Conservation (phyloP, 1,284 basidiomycete species). For the Trametes sp. region DNA sequence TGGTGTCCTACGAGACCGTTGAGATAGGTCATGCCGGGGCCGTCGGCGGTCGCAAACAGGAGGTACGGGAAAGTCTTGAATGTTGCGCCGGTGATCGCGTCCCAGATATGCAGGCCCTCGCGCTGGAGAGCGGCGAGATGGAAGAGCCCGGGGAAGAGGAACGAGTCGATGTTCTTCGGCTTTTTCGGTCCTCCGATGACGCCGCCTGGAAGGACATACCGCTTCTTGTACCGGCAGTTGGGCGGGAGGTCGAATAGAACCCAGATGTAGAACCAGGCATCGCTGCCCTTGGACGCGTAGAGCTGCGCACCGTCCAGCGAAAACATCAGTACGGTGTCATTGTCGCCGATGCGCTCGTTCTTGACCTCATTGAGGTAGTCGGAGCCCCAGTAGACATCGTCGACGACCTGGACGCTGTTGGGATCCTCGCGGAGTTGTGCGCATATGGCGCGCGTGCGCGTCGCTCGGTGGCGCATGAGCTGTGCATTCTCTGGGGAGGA, state of each 20-base stretch:
- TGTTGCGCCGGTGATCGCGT: not conserved
- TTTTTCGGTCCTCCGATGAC: not conserved
- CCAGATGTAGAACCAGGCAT: not conserved
- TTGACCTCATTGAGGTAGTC: constrained; percentile 30
- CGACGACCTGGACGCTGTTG: not conserved
- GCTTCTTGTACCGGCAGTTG: not conserved
- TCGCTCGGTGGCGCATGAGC: constrained; percentile 17
- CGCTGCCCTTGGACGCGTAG: not conserved
- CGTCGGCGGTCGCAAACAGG: not conserved
- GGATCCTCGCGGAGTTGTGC: not conserved
- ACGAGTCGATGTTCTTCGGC: not conserved
- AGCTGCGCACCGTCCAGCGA: not conserved
- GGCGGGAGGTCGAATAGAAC: not conserved
- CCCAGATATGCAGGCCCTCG: not conserved
- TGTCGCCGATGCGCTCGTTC: constrained; percentile 23
- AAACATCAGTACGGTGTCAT: not conserved
- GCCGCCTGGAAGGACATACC: not conserved
- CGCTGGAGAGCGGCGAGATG: not conserved
- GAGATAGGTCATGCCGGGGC: not conserved
- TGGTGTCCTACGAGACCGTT: not conserved
- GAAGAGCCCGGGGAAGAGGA: not conserved
- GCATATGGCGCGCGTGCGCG: not conserved
- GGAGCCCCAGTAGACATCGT: constrained; percentile 26
- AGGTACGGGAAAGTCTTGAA: not conserved
- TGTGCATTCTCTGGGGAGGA: constrained; percentile 22